Percentiles rank a stretch among this genome's conserved stretches.
Conservation (phyloP, 768 basidiomycete genomes). For the Pisolithus sp. region DNA sequence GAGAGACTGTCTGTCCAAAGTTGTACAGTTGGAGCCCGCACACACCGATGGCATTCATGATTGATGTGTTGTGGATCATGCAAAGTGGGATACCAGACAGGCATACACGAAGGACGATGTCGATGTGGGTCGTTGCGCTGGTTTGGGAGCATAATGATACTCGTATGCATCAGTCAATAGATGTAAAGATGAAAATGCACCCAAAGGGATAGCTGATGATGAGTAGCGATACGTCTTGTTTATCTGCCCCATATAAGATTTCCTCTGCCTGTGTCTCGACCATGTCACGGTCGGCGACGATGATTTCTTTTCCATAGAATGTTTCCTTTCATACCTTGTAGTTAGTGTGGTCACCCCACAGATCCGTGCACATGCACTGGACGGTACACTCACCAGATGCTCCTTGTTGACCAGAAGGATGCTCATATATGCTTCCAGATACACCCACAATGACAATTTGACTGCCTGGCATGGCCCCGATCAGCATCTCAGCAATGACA, state of each 20-base stretch:
- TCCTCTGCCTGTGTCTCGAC: constrained; percentile 92
- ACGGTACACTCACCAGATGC: constrained; percentile 56
- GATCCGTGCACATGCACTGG: background rate
- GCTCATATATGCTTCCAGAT: constrained; percentile 96
- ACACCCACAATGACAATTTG: constrained; percentile 72
- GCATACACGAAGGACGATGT: constrained; percentile 88
- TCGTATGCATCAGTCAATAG: background rate
- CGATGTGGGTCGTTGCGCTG: constrained; percentile 95
- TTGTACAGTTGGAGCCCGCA: constrained; percentile 96
- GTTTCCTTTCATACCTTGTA: constrained; percentile 57
- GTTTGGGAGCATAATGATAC: too few relatives aligned
- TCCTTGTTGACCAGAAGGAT: constrained; percentile 91
- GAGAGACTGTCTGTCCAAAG: constrained; percentile 94
- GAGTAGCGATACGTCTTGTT: constrained; percentile 78
- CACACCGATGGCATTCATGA: constrained; percentile 93
- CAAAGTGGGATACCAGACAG: constrained; percentile 70
- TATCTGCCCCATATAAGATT: constrained; percentile 74
- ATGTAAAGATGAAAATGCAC: constrained; percentile 31
- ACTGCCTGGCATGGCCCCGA: constrained; percentile 54
- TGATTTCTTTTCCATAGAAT: constrained; percentile 81
- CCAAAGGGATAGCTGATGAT: constrained; percentile 98
- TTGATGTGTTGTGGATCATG: constrained; percentile 94
- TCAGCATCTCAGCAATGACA: background rate
- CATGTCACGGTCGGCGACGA: constrained; percentile 93
- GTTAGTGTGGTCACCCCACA: background rate